A percentile compares a stretch with the other conserved stretches of the same genome.
Conservation (phyloP, 345 rosid genomes). For the Citrus sinensis region DVS_A1.0 CM039163.1:9545501-9546000, state of each 20-base stretch:
- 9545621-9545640: not conserved
- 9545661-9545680: not conserved
- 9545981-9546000: not conserved
- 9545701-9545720: not conserved
- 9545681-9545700: not conserved
- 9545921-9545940: not conserved
- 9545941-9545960: not conserved
- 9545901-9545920: not conserved
- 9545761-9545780: not conserved
- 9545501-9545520: not conserved
- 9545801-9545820: not conserved
- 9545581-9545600: not conserved
- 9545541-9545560: not conserved
- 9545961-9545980: not conserved
- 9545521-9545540: not conserved
- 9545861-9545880: not conserved
- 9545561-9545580: not conserved
- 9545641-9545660: not conserved
- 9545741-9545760: not conserved
- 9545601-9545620: not conserved
- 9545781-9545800: not conserved
- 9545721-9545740: not conserved
- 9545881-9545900: too few species aligned
- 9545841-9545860: not conserved
- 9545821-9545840: not conserved